These are phyloP conservation scores for Pigoraptor vietnamica DNA, from an alignment of 78 protist genomes.

Conservation along the genomic window DNA sequence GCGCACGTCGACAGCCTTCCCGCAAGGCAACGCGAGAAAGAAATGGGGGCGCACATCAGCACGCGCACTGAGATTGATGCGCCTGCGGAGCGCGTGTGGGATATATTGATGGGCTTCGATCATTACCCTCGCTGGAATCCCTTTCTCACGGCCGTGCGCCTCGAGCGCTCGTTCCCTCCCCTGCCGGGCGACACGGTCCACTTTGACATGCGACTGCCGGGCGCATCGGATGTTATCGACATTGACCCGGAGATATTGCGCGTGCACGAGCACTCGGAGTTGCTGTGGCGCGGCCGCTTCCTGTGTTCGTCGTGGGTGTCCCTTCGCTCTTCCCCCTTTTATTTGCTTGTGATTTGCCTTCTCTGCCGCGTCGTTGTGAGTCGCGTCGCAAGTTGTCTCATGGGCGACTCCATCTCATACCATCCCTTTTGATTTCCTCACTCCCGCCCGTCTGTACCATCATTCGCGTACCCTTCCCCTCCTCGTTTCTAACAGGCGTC, in stretches of 20 bases:
- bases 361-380: no score
- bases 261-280: not conserved
- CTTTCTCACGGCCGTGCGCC: not conserved
- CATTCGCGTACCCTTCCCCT: not conserved
- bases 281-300: not conserved
- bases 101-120: not conserved
- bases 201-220: not conserved
- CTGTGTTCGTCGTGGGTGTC: not conserved
- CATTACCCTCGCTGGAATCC: not conserved
- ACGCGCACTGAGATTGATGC: not conserved
- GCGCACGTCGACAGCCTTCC: no score
- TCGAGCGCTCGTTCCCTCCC: not conserved
- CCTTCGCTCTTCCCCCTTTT: no score
- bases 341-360: not conserved
- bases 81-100: not conserved
- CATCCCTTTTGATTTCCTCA: no score
- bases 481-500: not conserved
- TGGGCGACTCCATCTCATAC: no score
- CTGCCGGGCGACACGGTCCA: not conserved
- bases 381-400: no score
- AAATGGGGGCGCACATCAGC: not conserved
- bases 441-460: no score
- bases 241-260: not conserved
- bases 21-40: no score
- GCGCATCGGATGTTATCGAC: not conserved